Percentiles rank a stretch among this genome's conserved stretches.
These are phyloP conservation scores for Chaetoceros muelleri DNA, from an alignment of 108 stramenopile species.

Conservation along the genomic window DNA sequence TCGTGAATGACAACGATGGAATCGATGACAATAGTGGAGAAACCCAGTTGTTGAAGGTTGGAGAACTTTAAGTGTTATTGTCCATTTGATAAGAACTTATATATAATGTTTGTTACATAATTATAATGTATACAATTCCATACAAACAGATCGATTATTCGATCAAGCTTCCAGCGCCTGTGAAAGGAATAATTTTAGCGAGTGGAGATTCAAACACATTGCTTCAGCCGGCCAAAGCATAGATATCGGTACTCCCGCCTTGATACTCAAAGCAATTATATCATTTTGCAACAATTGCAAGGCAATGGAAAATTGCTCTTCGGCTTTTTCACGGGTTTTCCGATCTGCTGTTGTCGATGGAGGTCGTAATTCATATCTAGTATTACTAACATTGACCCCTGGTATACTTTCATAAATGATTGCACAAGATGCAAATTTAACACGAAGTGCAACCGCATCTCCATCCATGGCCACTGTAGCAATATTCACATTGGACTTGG, in stretches of 20 bases:
- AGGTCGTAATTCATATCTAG: not conserved
- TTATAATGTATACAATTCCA: no score
- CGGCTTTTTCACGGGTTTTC: not conserved
- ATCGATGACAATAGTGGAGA: constrained; percentile 54
- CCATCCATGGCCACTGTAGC: not conserved
- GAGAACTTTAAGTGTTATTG: not conserved
- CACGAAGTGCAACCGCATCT: not conserved
- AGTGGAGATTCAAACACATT: constrained; percentile 58
- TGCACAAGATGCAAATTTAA: not conserved
- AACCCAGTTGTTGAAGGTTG: constrained; percentile 7
- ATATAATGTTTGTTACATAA: no score
- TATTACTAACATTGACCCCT: not conserved
- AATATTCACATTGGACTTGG: not conserved
- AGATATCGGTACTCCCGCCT: constrained; percentile 59
- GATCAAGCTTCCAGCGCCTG: not conserved
- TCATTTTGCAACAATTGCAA: constrained; percentile 76
- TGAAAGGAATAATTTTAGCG: constrained; percentile 16
- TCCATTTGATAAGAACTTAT: no score
- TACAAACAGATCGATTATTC: no score
- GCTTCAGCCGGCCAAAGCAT: constrained; percentile 73
- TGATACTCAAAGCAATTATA: constrained; percentile 62
- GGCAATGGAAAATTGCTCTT: constrained; percentile 68
- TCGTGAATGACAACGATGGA: constrained; percentile 70
- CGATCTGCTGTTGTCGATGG: not conserved
- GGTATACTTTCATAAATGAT: constrained; percentile 1